Base-by-base conservation (phyloP, 1,284 basidiomycete genomes). In the Mycosarcoma mackinlayi region DNA sequence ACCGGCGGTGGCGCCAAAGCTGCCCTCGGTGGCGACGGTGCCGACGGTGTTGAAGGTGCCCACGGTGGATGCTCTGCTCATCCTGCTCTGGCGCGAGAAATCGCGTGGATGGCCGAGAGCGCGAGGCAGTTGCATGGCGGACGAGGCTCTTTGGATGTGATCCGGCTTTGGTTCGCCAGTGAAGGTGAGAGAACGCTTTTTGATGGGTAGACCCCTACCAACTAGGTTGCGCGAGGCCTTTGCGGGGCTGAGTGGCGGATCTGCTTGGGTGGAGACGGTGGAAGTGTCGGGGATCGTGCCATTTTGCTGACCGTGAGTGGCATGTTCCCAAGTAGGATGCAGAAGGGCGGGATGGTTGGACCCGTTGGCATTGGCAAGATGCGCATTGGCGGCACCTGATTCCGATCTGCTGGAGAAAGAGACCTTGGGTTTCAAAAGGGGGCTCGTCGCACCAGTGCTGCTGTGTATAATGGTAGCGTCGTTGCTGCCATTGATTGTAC, bases 11-110 rank as follows among this genome's bases (percentile, higher is more conserved):
- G 64, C 73, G 31, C 76, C 75, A 27, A 78, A 78, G 49, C 57
- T 66, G 27, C 70, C 75, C 14, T 75, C 76, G 2, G 71, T 77
- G 37, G 57, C 71, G 14, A 70, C 24, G 19, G 71, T 78, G 24
- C 73, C 73, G 24, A 71, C 41, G 3, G 74, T 77, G 48, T 74
- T 68, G 40, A 77, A 60, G 7, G 75, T 78, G 40, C 69, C 73
- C 5, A 59, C 57, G 1, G 76, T 77, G 7, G 64, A 68, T 3
- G 63, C 68, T 23, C 69, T 58, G 39, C 75, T 76, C 41, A 76
- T 53, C 8, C 76, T 48, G 30, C 69, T 75, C 35, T 75, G 68
- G 30, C 75, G 58, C 14, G 75, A 78, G 28, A 49, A 37, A 18
- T 73, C 73, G 14, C 73, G 65, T 14, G 23, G 42, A 25, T 73